Base-by-base conservation (phyloP, 805 yeast genomes). In the Candida ulmi region DNA sequence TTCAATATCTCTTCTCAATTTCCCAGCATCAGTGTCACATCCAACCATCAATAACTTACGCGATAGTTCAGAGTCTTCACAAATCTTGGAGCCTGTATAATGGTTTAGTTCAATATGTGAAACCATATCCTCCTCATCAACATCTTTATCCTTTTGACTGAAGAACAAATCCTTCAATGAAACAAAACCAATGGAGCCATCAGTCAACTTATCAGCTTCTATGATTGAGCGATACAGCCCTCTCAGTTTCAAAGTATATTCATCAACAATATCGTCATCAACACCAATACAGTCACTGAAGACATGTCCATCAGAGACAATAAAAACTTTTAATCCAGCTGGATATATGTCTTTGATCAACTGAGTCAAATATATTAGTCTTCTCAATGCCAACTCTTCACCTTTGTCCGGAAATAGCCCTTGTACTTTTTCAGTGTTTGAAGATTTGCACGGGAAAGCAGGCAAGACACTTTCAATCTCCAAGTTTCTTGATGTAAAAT, bases 281-380 rank as follows among this genome's bases (percentile, higher is more conserved):
- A 76, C 82, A 27, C 79, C 80, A 52, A 78, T 67, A 51, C 83
- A 77, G 52, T 78, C 83, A 40, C 80, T 72, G 54, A 78, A 78
- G 13, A 78, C 83, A 50, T 78, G 83, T 0, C 83, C 83, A 48
- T 78, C 83, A 52, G 79, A 72, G 24, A 78, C 80, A 47, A 78
- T 74, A 66, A 69, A 71, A 25, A 76, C 54, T 40, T 70, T 67
- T 58, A 76, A 59, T 2, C 83, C 83, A 1, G 81, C 81, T 2
- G 72, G 64, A 55, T 78, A 77, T 17, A 76, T 41, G 36, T 65
- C 63, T 19, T 43, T 38, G 13, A 62, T 57, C 21, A 51, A 57
- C 35, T 52, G 44, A n/a, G 63, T 51, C 8, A 60, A 55, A 24
- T 57, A 42, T n/a, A 65, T 54, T 33, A 68, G 50, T 41, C 69